Base-by-base conservation (phyloP, 495 filamentous ascomycete species). In the Aspergillus avenaceus region DNA sequence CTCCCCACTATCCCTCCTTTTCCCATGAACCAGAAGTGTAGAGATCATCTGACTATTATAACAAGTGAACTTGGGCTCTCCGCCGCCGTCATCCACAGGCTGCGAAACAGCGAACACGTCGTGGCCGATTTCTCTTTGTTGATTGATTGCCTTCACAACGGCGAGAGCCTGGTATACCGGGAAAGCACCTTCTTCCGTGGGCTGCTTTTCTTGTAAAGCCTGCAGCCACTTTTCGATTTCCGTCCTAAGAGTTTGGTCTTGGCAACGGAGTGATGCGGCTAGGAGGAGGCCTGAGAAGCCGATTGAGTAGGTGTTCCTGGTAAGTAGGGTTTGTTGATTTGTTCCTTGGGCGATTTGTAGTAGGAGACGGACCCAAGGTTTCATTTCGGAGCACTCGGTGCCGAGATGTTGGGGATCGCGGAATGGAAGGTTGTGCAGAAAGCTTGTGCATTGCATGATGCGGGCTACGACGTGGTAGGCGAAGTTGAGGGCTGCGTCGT, bases 11-110 rank as follows among this genome's bases (percentile, higher is more conserved):
- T n/a, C n/a, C n/a, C n/a, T n/a, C n/a, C n/a, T n/a, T n/a, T 28
- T 58, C 29, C 63, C 55, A 52, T 63, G 51, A 34, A 64, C 43
- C 44, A 66, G 24, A 5, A 69, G 14, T 1, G 25, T 48, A 19
- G n/a, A 22, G n/a, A 66, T 64, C 2, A 29, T 43, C 49, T 69
- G 66, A 37, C 66, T 69, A 34, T 61, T 63, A 49, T 66, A 69
- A 0, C 45, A 40, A 19, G 47, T 50, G 27, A 66, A 54, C 40
- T 67, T 69, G 0, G 61, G 61, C 11, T 14, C 40, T 12, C 63
- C 66, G 8, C 59, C 66, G 1, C 53, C 64, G 31, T 67, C 66
- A 47, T 67, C 61, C 19, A 56, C 38, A 2, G 59, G 44, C 42
- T 57, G 57, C 12, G 49, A 49, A 2, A 65, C 41, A 2, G 26